phyloP scores from a whole-genome alignment of 805 yeast genomes.

The Starmerella vaccinii region DNA sequence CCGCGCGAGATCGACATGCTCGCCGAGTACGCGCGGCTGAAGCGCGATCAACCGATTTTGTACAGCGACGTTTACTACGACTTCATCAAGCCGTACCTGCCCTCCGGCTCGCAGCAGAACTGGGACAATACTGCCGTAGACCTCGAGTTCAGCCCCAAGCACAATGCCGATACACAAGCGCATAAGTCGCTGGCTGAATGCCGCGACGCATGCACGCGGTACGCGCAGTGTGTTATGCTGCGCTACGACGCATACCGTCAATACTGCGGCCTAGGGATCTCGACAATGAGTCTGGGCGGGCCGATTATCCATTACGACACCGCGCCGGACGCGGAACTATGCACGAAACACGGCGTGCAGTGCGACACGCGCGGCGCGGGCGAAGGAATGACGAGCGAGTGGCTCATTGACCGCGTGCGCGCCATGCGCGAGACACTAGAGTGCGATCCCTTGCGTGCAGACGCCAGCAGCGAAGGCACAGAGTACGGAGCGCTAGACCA shows the following conservation, averaged over 20 bases:
- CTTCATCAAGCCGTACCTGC: conserved; percentile 24
- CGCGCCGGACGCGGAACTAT: conserved; percentile 8
- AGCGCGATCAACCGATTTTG: conserved; percentile 14
- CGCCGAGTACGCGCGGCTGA: conserved; percentile 23
- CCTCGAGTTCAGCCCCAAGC: conserved; percentile 15
- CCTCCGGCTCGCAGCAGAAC: conserved; percentile 19
- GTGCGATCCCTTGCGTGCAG: conserved; percentile 25
- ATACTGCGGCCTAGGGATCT: conserved; percentile 27
- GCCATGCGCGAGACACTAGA: conserved; percentile 22
- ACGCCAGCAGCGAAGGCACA: conserved; percentile 24
- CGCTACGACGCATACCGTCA: conserved; percentile 24
- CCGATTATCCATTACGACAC: conserved; percentile 23
- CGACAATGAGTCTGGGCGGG: conserved; percentile 26
- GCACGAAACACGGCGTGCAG: conserved; percentile 13
- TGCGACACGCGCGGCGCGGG: conserved; percentile 15
- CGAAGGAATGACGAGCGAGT: conserved; percentile 24
- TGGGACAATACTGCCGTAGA: conserved; percentile 29
- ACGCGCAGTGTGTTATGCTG: conserved; percentile 24
- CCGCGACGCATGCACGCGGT: conserved; percentile 21
- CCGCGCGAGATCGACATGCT: conserved; percentile 23
- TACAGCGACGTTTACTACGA: conserved; percentile 26
- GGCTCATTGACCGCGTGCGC: conserved; percentile 26
- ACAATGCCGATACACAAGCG: conserved; percentile 11
- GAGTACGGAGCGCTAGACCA: conserved; percentile 26
- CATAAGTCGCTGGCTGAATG: conserved; percentile 24